Base-by-base conservation (phyloP, 1,139 yeast genomes). In the Saccharomyces hybrid region DNA sequence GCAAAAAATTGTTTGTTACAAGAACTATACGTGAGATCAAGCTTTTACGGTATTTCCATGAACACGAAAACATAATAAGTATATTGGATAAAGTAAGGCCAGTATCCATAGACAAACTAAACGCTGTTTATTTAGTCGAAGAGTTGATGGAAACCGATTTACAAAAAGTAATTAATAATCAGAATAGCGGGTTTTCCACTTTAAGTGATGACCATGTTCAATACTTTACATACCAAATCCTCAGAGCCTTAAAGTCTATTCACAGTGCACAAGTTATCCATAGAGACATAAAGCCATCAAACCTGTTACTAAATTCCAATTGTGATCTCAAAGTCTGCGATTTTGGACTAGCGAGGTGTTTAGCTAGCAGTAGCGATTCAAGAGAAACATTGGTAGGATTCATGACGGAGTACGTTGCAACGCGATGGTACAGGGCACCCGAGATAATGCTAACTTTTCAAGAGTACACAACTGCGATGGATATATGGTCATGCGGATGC, bases 291-390 rank as follows among this genome's bases (percentile, higher is more conserved):
- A 91, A 91, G 70, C 98, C 98, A 2, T 83, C 91, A 23, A 91
- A 91, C 70, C 73, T 91, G 56, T 76, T 91, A 55, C 73, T 91
- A 47, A 91, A 91, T 66, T 84, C 95, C 31, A 89, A 90, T 67
- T 91, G 98, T 72, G 97, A 90, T 72, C 76, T 91, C 63, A 91
- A 91, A 68, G 82, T 91, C 47, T 89, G 97, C 70, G 98, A 91
- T 71, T 91, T 91, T 73, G 98, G 98, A 0, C 76, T 91, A 48
- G 95, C 97, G 1, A 77, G 98, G 55, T 86, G 88, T 9, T 65
- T 82, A 31, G 95, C 96, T 16, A 88, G 85, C 64, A 80, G 85
- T 42, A 70, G 72, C 13, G 70, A 69, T 28, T 65, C 71, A 2
- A 64, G 70, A 9, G 71, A 70, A 44, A 72, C 70, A 38, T 71